phyloP scores from a whole-genome alignment of 441 rosid genomes.

The Syzygium malaccense region DNA sequence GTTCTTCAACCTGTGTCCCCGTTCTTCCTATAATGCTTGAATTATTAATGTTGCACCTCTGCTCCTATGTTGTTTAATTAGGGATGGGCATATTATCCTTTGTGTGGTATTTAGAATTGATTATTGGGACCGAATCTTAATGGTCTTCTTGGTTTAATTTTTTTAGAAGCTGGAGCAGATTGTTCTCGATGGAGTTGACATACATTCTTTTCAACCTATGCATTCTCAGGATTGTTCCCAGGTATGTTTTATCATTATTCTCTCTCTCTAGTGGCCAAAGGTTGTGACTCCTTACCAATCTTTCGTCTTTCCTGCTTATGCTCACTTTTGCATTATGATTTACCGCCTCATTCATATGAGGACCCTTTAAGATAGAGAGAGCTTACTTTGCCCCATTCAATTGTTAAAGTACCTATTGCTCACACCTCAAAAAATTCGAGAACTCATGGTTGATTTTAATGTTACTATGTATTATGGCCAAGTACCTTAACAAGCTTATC shows the following conservation, averaged over 20 bases:
- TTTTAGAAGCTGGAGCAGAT: slow-evolving; percentile 60
- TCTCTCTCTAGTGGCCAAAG: background rate
- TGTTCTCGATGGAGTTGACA: slow-evolving; percentile 49
- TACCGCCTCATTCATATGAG: background rate
- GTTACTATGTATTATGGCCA: background rate
- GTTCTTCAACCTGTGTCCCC: background rate
- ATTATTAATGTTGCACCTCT: background rate
- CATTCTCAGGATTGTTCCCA: slow-evolving; percentile 82
- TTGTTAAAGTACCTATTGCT: background rate
- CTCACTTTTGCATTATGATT: background rate
- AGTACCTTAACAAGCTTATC: background rate
- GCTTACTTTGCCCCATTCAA: background rate
- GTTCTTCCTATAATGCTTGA: background rate
- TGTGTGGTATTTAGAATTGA: background rate
- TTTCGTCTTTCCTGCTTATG: background rate
- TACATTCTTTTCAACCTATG: slow-evolving; percentile 73
- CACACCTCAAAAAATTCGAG: background rate
- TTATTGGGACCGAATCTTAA: background rate
- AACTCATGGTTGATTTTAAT: background rate
- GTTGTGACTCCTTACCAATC: background rate
- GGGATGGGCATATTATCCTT: background rate
- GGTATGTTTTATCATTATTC: slow-evolving; percentile 22
- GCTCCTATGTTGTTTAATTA: background rate
- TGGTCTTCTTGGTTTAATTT: slow-evolving; percentile 5
- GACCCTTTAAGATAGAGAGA: background rate